Evolutionary conservation across 352 stramenopile species (phyloP).

Genomic region (Globisporangium viniferum): DNA sequence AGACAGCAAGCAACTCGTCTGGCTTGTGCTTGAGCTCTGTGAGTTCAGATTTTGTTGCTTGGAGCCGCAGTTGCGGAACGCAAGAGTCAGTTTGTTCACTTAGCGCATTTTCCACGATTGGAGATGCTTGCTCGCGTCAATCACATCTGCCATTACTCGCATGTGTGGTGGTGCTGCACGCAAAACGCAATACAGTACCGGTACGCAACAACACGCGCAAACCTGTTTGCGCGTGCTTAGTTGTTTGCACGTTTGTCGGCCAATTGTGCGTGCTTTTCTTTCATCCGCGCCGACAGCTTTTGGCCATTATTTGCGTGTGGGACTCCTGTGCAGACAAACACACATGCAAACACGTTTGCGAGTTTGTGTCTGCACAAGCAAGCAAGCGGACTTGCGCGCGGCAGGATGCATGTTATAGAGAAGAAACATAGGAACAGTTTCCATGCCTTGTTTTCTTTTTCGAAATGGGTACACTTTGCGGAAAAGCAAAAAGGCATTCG

Average conservation of each 20-base stretch:
- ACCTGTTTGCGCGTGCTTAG: background rate
- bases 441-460: background rate
- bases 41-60: too few species aligned
- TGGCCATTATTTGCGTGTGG: background rate
- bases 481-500: too few species aligned
- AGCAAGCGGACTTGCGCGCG: background rate
- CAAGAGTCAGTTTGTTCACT: too few species aligned
- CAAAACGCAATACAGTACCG: too few species aligned
- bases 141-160: too few species aligned
- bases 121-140: too few species aligned
- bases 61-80: too few species aligned
- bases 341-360: background rate
- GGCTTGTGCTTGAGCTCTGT: too few species aligned
- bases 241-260: background rate
- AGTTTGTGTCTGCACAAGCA: background rate
- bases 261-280: background rate
- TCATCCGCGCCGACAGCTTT: background rate
- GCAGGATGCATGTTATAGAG: background rate
- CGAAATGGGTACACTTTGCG: constrained; percentile 1
- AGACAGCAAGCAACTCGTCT: background rate
- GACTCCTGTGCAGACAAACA: background rate
- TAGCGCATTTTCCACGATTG: too few species aligned
- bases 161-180: too few species aligned
- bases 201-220: background rate
- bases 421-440: background rate